Percentiles rank a stretch among this genome's conserved stretches.
phyloP scores from a whole-genome alignment of 2,329 filamentous ascomycete genomes.

The Colletotrichum spaethianum region DNA sequence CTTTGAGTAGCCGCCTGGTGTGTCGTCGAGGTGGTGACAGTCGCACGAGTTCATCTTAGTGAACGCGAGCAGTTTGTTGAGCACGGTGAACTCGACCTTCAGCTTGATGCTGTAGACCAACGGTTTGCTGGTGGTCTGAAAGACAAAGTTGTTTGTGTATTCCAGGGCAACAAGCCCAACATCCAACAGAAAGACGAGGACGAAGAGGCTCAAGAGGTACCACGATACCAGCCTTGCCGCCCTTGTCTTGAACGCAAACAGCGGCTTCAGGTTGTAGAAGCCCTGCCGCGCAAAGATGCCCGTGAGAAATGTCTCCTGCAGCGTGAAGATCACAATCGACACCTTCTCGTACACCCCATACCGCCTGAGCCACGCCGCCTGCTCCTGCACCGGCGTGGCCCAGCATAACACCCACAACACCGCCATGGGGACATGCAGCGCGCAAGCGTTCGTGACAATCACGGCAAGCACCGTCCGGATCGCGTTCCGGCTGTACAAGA shows the following conservation, averaged over 20 bases:
- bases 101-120: conserved; percentile 43
- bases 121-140: conserved; percentile 41
- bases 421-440: conserved; percentile 64
- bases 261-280: conserved; percentile 43
- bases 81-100: conserved; percentile 64
- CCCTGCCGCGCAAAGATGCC: conserved; percentile 68
- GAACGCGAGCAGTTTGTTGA: conserved; percentile 50
- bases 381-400: conserved; percentile 44
- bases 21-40: conserved; percentile 26
- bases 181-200: conserved; percentile 58
- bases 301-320: conserved; percentile 69
- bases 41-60: conserved; percentile 36
- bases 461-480: conserved; percentile 57
- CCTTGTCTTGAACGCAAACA: conserved; percentile 55
- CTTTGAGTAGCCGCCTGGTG: neutral
- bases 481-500: conserved; percentile 53
- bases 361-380: conserved; percentile 20
- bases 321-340: conserved; percentile 68
- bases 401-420: conserved; percentile 62
- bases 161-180: conserved; percentile 54
- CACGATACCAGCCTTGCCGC: conserved; percentile 52
- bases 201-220: conserved; percentile 54
- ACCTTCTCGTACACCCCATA: conserved; percentile 68
- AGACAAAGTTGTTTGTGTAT: conserved; percentile 53
- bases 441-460: conserved; percentile 65